These are phyloP conservation scores for Saccharomyces hybrid DNA, from an alignment of 1,139 yeast species.

Conservation along the genomic window DNA sequence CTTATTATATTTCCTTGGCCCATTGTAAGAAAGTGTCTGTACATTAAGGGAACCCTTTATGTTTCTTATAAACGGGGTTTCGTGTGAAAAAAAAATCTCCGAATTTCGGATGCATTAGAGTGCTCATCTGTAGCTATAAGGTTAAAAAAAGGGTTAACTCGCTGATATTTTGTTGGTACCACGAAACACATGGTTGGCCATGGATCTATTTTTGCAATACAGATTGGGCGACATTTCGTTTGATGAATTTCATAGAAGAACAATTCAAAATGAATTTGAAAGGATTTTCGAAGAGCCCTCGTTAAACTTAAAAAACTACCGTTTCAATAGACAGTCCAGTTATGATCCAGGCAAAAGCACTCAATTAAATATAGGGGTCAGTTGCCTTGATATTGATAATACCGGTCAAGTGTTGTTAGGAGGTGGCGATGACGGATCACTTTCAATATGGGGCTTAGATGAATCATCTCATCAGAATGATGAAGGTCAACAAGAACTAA, in stretches of 20 bases:
- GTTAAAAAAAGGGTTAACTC: no score
- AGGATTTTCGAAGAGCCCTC: neutral
- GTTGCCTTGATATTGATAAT: conserved; percentile 57
- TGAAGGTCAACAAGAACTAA: conserved; percentile 9
- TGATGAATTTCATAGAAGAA: neutral
- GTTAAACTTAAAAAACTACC: neutral
- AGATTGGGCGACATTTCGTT: neutral
- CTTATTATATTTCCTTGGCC: neutral
- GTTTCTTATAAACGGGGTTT: neutral
- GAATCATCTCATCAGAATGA: conserved; percentile 19
- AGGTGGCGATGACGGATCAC: conserved; percentile 72
- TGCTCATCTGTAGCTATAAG: neutral
- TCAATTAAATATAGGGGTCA: conserved; percentile 32
- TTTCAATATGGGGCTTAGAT: conserved; percentile 53
- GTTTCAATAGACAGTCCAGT: neutral
- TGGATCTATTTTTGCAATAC: neutral
- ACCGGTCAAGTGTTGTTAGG: conserved; percentile 48
- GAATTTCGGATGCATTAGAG: neutral
- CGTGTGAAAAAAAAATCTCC: neutral
- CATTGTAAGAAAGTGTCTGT: neutral
- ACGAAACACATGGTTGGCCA: neutral
- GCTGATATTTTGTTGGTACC: no score
- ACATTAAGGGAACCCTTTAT: neutral
- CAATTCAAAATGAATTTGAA: neutral
- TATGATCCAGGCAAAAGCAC: neutral